A percentile compares a stretch with the other conserved stretches of the same genome.
Conservation (phyloP, 2,329 filamentous ascomycete genomes). For the Parascedosporium putredinis region DNA sequence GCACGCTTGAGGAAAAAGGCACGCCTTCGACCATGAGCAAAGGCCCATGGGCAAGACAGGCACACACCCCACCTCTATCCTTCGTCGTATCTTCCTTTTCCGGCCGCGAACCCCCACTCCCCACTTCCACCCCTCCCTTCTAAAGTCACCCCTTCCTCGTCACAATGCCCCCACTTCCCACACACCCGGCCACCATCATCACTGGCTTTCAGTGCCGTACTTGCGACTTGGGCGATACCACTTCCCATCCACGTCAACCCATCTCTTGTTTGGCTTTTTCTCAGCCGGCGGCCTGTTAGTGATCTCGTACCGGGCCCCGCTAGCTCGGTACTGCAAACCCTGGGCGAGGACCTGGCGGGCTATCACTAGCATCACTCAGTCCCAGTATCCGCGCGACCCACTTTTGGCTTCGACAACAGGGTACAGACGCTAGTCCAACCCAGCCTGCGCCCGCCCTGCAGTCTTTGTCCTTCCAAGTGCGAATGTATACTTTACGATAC, state of each 20-base stretch:
- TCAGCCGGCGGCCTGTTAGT: background rate
- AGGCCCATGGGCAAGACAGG: background rate
- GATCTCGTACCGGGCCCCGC: background rate
- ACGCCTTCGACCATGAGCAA: no score
- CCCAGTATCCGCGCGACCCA: background rate
- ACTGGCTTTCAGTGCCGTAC: background rate
- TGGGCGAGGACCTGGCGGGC: background rate
- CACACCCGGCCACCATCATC: background rate
- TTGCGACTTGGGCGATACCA: background rate
- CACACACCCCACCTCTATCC: background rate
- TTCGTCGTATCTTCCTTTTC: background rate
- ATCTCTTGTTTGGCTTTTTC: background rate
- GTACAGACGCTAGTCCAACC: background rate
- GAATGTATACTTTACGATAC: slow-evolving; percentile 1
- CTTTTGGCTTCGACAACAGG: background rate
- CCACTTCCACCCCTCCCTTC: background rate
- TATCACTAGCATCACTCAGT: background rate
- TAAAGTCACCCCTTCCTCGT: no score
- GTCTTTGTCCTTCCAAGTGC: background rate
- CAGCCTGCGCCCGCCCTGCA: slow-evolving; percentile 2
- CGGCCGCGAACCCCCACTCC: no score
- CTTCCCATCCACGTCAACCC: background rate
- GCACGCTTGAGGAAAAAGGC: background rate
- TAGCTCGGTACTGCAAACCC: background rate
- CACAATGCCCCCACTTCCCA: slow-evolving; percentile 1